Conservation (phyloP, 768 basidiomycete species). For the Hemileccinum impolitum region DNA sequence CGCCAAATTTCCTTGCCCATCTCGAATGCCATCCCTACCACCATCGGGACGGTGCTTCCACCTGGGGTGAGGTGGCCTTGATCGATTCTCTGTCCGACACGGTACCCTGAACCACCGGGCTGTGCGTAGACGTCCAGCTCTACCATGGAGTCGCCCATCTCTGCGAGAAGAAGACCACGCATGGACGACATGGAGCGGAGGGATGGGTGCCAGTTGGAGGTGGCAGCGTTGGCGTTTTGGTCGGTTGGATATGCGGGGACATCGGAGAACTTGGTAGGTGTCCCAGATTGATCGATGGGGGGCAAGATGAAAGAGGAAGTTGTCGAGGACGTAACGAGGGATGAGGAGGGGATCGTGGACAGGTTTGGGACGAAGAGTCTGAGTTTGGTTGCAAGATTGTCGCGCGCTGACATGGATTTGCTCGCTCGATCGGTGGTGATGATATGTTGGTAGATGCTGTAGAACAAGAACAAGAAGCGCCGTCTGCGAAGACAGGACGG, state of each 20-base stretch:
- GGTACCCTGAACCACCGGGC: constrained; percentile 36
- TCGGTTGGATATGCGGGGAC: constrained; percentile 11
- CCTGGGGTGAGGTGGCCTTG: constrained; percentile 31
- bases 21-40: constrained; percentile 11
- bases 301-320: constrained; percentile 23
- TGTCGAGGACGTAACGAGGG: constrained; percentile 22
- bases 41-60: constrained; percentile 19
- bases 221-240: constrained; percentile 3
- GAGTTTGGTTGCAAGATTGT: constrained; percentile 2
- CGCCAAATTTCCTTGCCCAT: constrained; percentile 23
- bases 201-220: constrained; percentile 20
- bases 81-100: constrained; percentile 39
- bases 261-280: constrained; percentile 17
- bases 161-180: constrained; percentile 46
- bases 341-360: constrained; percentile 28
- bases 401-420: constrained; percentile 13
- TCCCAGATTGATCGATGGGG: constrained; percentile 13
- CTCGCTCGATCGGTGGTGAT: constrained; percentile 11
- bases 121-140: constrained; percentile 37
- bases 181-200: constrained; percentile 40
- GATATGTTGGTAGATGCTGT: constrained; percentile 11
- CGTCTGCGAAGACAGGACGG: not conserved
- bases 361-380: constrained; percentile 19
- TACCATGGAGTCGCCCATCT: constrained; percentile 46
- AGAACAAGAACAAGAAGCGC: constrained; percentile 7